A percentile compares a stretch with the other conserved stretches of the same genome.
Conservation (phyloP, 2,329 filamentous ascomycete genomes). For the Elsinoe ampelina region DNA sequence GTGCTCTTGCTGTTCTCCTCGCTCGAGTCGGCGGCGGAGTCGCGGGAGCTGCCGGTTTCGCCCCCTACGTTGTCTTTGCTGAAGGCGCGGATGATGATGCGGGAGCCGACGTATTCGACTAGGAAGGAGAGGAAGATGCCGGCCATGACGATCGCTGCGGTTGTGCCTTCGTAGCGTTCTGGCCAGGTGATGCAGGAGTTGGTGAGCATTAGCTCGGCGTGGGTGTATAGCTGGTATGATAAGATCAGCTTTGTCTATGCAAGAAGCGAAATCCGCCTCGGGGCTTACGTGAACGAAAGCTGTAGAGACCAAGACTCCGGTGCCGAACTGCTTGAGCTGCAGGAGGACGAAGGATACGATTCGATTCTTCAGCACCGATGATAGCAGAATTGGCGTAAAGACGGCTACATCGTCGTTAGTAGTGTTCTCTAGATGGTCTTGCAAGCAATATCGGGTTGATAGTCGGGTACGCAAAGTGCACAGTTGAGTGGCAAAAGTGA, state of each 20-base stretch:
- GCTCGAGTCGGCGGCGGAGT: neutral
- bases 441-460: too few relatives aligned
- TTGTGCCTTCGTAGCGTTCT: constrained; percentile 54
- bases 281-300: constrained; percentile 56
- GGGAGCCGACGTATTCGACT: constrained; percentile 57
- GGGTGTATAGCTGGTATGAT: constrained; percentile 56
- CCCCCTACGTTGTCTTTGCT: neutral
- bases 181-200: constrained; percentile 60
- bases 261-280: neutral
- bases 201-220: constrained; percentile 62
- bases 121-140: constrained; percentile 65
- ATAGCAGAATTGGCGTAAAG: constrained; percentile 56
- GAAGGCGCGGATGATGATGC: constrained; percentile 37
- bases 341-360: constrained; percentile 45
- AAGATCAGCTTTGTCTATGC: neutral
- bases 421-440: too few relatives aligned
- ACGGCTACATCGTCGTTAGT: constrained; percentile 36
- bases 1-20: constrained; percentile 5
- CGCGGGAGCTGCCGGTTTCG: neutral
- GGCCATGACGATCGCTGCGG: constrained; percentile 63
- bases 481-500: neutral
- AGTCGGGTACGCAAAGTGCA: too few relatives aligned
- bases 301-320: constrained; percentile 62
- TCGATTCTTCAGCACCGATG: constrained; percentile 46
- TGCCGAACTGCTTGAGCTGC: constrained; percentile 62